Evolutionary conservation across 2,329 filamentous ascomycete genomes (phyloP).

Genomic region (Colletotrichum orchidophilum): DNA sequence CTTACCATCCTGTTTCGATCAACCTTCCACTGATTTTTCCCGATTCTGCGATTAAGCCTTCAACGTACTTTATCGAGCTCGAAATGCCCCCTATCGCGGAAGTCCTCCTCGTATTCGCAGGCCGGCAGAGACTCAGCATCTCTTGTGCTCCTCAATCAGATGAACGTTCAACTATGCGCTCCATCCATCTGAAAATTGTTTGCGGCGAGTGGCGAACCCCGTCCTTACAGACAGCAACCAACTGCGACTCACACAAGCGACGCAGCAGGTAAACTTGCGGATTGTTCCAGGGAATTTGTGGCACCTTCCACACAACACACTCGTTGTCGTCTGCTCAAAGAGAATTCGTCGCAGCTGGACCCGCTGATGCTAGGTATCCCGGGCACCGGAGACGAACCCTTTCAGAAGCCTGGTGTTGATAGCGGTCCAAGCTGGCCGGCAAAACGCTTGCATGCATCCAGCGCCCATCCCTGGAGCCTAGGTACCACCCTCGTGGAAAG

Average conservation of each 20-base stretch:
- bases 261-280: not conserved
- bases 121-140: not conserved
- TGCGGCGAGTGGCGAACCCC: not conserved
- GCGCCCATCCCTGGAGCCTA: conserved; percentile 16
- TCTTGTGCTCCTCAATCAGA: conserved; percentile 1
- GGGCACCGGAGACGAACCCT: conserved; percentile 3
- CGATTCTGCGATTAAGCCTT: not conserved
- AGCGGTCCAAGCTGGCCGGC: conserved; percentile 21
- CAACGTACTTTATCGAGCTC: not conserved
- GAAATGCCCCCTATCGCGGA: not conserved
- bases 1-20: not conserved
- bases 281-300: not conserved
- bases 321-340: not conserved
- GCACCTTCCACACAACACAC: not conserved
- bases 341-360: not conserved
- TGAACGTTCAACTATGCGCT: not conserved
- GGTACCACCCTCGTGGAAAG: conserved; percentile 27
- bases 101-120: not conserved
- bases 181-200: not conserved
- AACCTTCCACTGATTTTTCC: not conserved
- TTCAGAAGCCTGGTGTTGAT: conserved; percentile 5
- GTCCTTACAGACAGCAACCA: not conserved
- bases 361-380: not conserved
- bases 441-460: conserved; percentile 14
- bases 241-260: not conserved